Conservation (phyloP, 331 rosid species). For the Quercus tomentella region DNA sequence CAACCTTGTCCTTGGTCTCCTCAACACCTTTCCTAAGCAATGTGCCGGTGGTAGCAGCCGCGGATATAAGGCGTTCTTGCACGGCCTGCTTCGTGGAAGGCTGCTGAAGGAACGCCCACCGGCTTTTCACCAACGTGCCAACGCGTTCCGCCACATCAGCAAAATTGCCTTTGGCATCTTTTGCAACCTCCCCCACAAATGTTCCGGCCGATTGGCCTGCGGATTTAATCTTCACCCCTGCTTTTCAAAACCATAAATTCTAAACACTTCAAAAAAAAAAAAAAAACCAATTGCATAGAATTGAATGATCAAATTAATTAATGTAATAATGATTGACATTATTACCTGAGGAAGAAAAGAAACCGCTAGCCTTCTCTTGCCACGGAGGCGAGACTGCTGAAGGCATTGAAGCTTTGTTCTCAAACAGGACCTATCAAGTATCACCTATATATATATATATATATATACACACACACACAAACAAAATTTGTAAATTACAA, state of each 20-base stretch:
- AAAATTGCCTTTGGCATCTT: slow-evolving; percentile 84
- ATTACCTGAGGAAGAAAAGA: slow-evolving; percentile 87
- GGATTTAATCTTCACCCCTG: slow-evolving; percentile 84
- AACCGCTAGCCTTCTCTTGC: slow-evolving; percentile 84
- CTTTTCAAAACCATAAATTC: slow-evolving; percentile 15
- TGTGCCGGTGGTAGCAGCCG: slow-evolving; percentile 84
- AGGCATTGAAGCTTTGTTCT: slow-evolving; percentile 63
- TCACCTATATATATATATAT: too few relatives aligned
- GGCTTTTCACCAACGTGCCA: slow-evolving; percentile 70
- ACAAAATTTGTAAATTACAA: neutral
- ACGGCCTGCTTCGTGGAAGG: slow-evolving; percentile 89
- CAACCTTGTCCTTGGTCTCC: slow-evolving; percentile 88
- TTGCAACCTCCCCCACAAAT: slow-evolving; percentile 84
- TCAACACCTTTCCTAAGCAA: slow-evolving; percentile 70
- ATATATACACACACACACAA: neutral
- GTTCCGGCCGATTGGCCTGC: slow-evolving; percentile 89
- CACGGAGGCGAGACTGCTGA: slow-evolving; percentile 67
- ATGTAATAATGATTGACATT: neutral
- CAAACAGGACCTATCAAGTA: neutral
- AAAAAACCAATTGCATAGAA: neutral
- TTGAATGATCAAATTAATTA: neutral
- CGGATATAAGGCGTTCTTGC: slow-evolving; percentile 83
- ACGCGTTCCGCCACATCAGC: slow-evolving; percentile 74
- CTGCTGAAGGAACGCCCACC: slow-evolving; percentile 84
- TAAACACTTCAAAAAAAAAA: neutral